A percentile compares a stretch with the other conserved stretches of the same genome.
Evolutionary conservation across 192 early-diverging fungal species (phyloP).

Genomic region (Gonapodya sp.): DNA sequence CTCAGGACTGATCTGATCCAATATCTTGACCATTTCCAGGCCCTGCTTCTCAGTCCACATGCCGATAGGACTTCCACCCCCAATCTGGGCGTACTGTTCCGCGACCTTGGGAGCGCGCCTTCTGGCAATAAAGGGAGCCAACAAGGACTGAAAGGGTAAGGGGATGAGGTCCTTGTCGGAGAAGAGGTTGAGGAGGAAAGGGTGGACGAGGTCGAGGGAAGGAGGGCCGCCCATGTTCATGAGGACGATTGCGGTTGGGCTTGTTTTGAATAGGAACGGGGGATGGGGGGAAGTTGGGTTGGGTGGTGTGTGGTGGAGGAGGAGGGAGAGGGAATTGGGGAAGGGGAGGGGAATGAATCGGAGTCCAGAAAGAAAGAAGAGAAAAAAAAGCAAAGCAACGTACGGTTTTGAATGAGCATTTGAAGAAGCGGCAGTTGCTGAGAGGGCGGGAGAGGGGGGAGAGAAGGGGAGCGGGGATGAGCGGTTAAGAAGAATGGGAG

Average conservation of each 20-base stretch:
- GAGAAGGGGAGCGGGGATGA: background rate
- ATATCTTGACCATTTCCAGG: conserved; percentile 55
- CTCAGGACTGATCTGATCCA: conserved; percentile 65
- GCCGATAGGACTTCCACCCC: conserved; percentile 88
- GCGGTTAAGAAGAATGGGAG: background rate
- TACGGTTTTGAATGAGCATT: background rate
- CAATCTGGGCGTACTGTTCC: conserved; percentile 85
- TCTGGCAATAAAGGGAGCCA: conserved; percentile 68
- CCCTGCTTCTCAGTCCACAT: conserved; percentile 86
- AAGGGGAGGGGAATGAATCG: too few species aligned
- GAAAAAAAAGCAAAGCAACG: too few species aligned
- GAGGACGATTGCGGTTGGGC: conserved; percentile 71
- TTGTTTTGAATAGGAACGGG: conserved; percentile 10
- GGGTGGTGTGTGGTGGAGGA: too few species aligned
- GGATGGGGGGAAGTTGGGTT: background rate
- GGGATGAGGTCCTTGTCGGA: conserved; percentile 87
- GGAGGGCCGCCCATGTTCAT: conserved; percentile 92
- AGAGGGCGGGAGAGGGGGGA: background rate
- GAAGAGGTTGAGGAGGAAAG: conserved; percentile 77
- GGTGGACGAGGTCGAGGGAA: conserved; percentile 62
- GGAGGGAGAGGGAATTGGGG: too few species aligned
- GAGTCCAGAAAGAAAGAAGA: too few species aligned
- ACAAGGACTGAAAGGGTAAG: conserved; percentile 64
- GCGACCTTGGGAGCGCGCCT: conserved; percentile 75
- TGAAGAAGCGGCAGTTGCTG: background rate